Conservation (phyloP, 305 asterid species). For the Fraxinus nigra region DNA sequence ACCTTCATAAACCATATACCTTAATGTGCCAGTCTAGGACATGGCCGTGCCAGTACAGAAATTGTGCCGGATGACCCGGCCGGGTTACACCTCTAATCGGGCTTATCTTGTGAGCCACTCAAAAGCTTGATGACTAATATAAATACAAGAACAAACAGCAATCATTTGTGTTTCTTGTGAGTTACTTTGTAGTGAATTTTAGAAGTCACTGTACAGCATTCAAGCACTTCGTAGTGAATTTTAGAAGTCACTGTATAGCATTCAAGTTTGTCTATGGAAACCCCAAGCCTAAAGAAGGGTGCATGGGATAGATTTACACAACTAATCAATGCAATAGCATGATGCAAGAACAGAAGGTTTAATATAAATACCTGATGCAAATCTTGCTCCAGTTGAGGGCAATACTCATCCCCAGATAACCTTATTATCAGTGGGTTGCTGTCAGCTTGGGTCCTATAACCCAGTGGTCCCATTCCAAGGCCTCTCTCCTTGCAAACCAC, state of each 20-base stretch:
- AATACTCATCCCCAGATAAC: conserved; percentile 46
- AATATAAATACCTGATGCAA: conserved; percentile 46
- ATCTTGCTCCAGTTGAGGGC: conserved; percentile 47
- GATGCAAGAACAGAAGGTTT: conserved; percentile 3
- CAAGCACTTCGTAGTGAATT: not conserved
- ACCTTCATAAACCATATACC: not conserved
- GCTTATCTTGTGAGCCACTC: not conserved
- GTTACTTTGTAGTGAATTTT: not conserved
- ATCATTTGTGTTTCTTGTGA: not conserved
- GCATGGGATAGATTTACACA: not conserved
- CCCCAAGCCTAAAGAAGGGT: not conserved
- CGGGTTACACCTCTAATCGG: not conserved
- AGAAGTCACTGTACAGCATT: not conserved
- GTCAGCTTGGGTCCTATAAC: conserved; percentile 53
- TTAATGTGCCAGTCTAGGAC: not conserved
- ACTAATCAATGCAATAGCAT: not conserved
- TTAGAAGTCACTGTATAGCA: not conserved
- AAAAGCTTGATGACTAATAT: not conserved
- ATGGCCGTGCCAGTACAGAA: not conserved
- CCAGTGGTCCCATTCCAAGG: conserved; percentile 76
- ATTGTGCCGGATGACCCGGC: not conserved
- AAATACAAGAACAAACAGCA: not conserved
- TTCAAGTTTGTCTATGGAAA: not conserved
- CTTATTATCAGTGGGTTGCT: conserved; percentile 33
- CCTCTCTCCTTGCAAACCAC: conserved; percentile 96